phyloP scores from a whole-genome alignment of 768 basidiomycete species.

The Termitomyces sp. region DNA sequence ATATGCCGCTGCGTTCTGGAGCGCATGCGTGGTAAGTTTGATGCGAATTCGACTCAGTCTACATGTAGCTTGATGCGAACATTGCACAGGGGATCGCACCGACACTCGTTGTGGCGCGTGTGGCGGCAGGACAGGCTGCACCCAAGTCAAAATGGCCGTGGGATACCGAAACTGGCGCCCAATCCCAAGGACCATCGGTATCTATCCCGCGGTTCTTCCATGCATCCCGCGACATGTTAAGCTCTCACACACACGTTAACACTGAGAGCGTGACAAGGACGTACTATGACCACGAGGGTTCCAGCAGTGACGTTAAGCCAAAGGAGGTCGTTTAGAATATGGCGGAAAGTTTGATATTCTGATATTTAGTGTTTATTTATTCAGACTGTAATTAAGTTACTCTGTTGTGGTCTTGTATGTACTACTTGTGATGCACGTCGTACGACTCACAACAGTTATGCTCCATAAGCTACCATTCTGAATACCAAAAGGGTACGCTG shows the following conservation, averaged over 20 bases:
- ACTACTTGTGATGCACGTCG: background rate
- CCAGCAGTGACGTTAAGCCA: background rate
- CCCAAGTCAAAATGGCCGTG: constrained; percentile 11
- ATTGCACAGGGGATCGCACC: constrained; percentile 15
- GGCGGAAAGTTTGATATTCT: background rate
- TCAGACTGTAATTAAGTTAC: background rate
- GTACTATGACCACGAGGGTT: background rate
- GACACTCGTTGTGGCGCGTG: constrained; percentile 16
- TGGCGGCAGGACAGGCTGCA: constrained; percentile 11
- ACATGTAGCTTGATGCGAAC: background rate
- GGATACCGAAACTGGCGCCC: background rate
- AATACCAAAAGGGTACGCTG: no score
- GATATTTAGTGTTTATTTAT: background rate
- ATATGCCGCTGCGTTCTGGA: constrained; percentile 15
- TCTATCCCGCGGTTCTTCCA: constrained; percentile 7
- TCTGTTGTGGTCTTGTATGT: no score
- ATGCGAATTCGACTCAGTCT: background rate
- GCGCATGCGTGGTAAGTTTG: constrained; percentile 8
- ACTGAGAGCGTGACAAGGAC: background rate
- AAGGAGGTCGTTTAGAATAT: background rate
- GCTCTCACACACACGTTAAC: background rate
- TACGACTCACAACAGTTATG: no score
- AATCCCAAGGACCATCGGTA: background rate
- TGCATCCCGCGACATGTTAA: background rate
- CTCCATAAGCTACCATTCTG: no score